phyloP scores from a whole-genome alignment of 176 grass and related monocot genomes.

The Thalia dealbata region DNA sequence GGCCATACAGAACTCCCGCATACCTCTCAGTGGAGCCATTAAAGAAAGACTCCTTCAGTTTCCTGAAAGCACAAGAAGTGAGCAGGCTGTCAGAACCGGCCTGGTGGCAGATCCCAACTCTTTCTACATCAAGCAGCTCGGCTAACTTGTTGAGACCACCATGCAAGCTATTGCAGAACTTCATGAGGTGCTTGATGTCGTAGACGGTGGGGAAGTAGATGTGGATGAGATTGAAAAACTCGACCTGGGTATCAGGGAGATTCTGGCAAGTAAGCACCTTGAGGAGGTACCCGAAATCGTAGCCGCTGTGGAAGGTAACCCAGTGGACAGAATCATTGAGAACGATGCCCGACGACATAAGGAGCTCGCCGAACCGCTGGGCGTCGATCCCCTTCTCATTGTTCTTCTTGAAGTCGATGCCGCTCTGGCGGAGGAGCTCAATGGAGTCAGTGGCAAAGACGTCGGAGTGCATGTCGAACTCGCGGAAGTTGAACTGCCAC shows the following conservation, averaged over 20 bases:
- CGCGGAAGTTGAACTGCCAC: constrained; percentile 12
- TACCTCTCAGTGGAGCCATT: constrained; percentile 20
- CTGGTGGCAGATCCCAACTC: constrained; percentile 4
- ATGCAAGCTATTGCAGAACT: constrained; percentile 5
- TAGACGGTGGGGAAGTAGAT: constrained; percentile 7
- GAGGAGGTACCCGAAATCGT: constrained; percentile 7
- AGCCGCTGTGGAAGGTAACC: constrained; percentile 8
- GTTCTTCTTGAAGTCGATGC: constrained; percentile 11
- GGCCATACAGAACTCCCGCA: constrained; percentile 1
- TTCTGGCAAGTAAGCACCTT: constrained; percentile 7
- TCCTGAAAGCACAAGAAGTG: constrained; percentile 2
- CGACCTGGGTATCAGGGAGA: background rate
- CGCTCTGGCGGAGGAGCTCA: constrained; percentile 4
- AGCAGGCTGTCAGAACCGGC: constrained; percentile 13
- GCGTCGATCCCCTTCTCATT: background rate
- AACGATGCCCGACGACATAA: constrained; percentile 4
- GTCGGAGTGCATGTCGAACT: background rate
- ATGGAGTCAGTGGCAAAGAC: constrained; percentile 1
- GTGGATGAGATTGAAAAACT: background rate
- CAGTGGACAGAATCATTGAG: constrained; percentile 3
- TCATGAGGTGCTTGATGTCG: constrained; percentile 8
- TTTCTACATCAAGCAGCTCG: background rate
- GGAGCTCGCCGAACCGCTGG: constrained; percentile 2
- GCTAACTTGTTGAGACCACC: constrained; percentile 10
- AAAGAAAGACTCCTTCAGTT: constrained; percentile 14